phyloP scores from a whole-genome alignment of 306 rosid genomes.

The Acmispon strigosus region DNA sequence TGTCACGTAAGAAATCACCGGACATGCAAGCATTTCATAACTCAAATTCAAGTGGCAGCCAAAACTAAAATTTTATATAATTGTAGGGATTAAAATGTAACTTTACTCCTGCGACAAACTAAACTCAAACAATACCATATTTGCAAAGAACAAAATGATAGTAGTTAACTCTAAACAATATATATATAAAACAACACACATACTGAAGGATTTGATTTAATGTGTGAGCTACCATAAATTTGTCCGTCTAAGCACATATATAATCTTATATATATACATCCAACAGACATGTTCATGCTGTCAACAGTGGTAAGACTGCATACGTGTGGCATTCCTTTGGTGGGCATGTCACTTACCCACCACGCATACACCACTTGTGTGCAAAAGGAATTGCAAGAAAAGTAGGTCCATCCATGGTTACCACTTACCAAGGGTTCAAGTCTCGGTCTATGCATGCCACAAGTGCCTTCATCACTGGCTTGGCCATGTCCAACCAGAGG shows the following conservation, averaged over 20 bases:
- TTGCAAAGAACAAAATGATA: too few species aligned
- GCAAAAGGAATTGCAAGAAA: background rate
- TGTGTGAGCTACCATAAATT: background rate
- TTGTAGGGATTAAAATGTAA: too few species aligned
- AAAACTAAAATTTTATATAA: too few species aligned
- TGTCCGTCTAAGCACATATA: background rate
- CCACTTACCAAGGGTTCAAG: background rate
- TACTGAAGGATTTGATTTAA: background rate
- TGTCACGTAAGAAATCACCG: too few species aligned
- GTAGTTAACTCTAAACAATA: too few species aligned
- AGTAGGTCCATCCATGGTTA: conserved; percentile 30
- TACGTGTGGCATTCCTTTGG: conserved; percentile 25
- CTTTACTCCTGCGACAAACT: too few species aligned
- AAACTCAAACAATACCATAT: too few species aligned
- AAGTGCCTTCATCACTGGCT: conserved; percentile 30
- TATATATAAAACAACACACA: too few species aligned
- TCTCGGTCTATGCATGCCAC: conserved; percentile 9
- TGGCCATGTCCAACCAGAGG: conserved; percentile 23
- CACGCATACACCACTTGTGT: conserved; percentile 44
- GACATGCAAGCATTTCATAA: too few species aligned
- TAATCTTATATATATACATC: background rate
- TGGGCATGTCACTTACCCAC: conserved; percentile 60
- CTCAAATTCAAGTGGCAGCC: too few species aligned
- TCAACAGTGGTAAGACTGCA: background rate
- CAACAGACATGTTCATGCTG: conserved; percentile 18